Evolutionary conservation across 73 alveolate species (phyloP).

Genomic region (Symbiodinium natans): DNA sequence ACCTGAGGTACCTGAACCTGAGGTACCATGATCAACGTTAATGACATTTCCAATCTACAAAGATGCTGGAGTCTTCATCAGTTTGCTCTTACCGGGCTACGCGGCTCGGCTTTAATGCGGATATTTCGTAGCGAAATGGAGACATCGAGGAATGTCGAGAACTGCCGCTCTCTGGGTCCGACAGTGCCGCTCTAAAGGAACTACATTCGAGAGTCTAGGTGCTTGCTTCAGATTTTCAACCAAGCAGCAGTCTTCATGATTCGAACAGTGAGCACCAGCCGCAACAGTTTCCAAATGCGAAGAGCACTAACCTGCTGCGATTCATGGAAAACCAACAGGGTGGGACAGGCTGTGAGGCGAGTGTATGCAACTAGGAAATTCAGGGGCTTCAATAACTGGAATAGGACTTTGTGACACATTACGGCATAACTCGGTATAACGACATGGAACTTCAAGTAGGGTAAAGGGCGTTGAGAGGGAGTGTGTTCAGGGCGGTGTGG

Average conservation of each 20-base stretch:
- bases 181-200: too few relatives aligned
- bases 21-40: not conserved
- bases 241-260: slow-evolving; percentile 29
- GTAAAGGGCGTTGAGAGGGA: not conserved
- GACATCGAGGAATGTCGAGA: too few relatives aligned
- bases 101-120: not conserved
- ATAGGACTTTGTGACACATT: not conserved
- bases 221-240: not conserved
- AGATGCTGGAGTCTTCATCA: not conserved
- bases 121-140: too few relatives aligned
- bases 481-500: not conserved
- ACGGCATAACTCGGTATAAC: not conserved
- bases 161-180: too few relatives aligned
- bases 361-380: not conserved
- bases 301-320: slow-evolving; percentile 37
- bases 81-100: not conserved
- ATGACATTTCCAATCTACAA: not conserved
- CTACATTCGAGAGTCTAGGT: not conserved
- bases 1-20: too few relatives aligned
- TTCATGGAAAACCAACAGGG: not conserved
- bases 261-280: slow-evolving; percentile 28
- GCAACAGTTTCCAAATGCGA: slow-evolving; percentile 41
- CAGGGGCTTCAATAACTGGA: not conserved
- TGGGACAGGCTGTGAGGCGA: not conserved
- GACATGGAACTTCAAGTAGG: too few relatives aligned